Percentiles rank a stretch among this genome's conserved stretches.
Conservation (phyloP, 179 eudicot genomes). For the Gypsophila paniculata region DNA sequence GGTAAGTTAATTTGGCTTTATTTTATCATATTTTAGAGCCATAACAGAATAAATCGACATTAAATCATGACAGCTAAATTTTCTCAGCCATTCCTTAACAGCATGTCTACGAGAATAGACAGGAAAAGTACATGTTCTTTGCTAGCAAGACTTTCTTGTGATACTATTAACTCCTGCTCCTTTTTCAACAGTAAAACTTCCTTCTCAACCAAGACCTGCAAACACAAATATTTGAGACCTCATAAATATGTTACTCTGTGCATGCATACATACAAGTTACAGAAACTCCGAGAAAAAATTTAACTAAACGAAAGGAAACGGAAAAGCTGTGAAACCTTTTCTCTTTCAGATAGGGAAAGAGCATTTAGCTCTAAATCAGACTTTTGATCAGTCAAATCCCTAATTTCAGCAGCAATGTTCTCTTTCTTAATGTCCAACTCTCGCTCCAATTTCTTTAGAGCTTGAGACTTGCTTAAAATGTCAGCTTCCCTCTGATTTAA, state of each 20-base stretch:
- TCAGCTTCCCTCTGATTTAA: constrained; percentile 78
- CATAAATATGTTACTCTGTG: neutral
- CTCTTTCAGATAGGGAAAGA: constrained; percentile 62
- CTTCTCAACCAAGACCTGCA: constrained; percentile 55
- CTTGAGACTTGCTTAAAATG: constrained; percentile 52
- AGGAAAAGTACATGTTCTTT: constrained; percentile 57
- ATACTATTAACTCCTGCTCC: constrained; percentile 60
- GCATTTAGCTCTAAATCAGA: constrained; percentile 38
- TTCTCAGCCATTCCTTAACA: neutral
- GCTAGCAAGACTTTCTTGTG: constrained; percentile 50
- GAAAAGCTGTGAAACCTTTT: constrained; percentile 50
- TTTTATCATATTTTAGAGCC: neutral
- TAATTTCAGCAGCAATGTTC: constrained; percentile 44
- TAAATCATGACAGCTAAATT: neutral
- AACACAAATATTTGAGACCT: constrained; percentile 11
- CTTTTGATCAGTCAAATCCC: constrained; percentile 47
- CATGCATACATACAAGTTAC: neutral
- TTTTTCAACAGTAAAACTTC: constrained; percentile 55
- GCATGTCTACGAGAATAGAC: neutral
- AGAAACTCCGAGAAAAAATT: neutral
- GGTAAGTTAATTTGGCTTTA: neutral
- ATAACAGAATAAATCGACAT: neutral
- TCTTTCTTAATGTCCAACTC: constrained; percentile 56
- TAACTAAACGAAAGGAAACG: neutral
- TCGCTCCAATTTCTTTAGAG: constrained; percentile 54